Evolutionary conservation across 345 rosid species (phyloP).

Genomic region (Citrus unshiu): DNA sequence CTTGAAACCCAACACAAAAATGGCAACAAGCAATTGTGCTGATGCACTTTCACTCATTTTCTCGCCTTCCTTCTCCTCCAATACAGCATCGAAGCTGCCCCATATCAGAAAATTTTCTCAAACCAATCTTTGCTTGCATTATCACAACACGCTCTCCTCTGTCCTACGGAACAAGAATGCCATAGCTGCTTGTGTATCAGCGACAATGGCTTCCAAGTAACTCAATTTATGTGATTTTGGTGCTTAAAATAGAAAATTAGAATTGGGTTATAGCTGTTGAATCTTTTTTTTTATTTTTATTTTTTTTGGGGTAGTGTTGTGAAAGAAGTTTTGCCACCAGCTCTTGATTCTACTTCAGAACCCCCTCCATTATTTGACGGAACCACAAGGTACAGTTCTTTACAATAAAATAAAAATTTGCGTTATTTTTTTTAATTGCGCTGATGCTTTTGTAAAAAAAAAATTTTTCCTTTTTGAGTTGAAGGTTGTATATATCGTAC

Average conservation of each 20-base stretch:
- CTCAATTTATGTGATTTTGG: background rate
- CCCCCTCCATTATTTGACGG: conserved; percentile 74
- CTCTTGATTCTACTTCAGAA: conserved; percentile 62
- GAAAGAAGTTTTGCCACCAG: conserved; percentile 51
- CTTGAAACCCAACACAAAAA: background rate
- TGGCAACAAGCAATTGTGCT: background rate
- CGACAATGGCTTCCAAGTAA: conserved; percentile 28
- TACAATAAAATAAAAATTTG: background rate
- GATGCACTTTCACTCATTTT: background rate
- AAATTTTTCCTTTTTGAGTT: background rate
- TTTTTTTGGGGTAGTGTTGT: conserved; percentile 25
- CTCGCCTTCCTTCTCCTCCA: conserved; percentile 6
- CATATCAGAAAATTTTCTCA: background rate
- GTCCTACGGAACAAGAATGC: background rate
- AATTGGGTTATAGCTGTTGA: background rate
- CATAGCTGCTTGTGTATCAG: conserved; percentile 8
- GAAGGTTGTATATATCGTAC: conserved; percentile 70
- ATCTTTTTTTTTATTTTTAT: too few species aligned
- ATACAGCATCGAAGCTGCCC: background rate
- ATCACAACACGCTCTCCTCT: background rate
- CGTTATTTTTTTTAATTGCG: background rate
- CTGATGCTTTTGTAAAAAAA: too few species aligned
- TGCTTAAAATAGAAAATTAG: background rate
- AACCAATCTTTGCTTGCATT: background rate
- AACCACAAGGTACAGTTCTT: conserved; percentile 48